A percentile compares a stretch with the other conserved stretches of the same genome.
phyloP scores from a whole-genome alignment of 108 stramenopile genomes.

The Discostella pseudostelligera region DNA sequence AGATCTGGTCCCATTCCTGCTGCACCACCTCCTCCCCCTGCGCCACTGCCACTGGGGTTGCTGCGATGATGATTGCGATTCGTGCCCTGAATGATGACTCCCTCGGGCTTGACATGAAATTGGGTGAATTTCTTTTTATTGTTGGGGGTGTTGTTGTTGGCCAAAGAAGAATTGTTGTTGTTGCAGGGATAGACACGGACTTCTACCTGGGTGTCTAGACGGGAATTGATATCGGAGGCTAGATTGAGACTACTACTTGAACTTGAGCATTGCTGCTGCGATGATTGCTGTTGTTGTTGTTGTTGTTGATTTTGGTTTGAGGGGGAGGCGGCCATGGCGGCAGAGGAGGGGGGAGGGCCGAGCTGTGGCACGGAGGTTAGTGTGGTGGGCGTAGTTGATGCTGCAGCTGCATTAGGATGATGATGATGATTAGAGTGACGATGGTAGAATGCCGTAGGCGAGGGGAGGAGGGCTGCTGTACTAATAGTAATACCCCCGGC shows the following conservation, averaged over 20 bases:
- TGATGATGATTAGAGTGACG: too few relatives aligned
- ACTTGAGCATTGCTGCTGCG: too few relatives aligned
- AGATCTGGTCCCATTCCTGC: constrained; percentile 47
- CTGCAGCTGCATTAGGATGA: too few relatives aligned
- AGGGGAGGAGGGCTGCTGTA: too few relatives aligned
- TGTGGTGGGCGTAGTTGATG: too few relatives aligned
- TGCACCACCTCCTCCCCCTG: not conserved
- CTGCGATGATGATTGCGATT: constrained; percentile 46
- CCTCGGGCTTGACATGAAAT: constrained; percentile 86
- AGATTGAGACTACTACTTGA: constrained; percentile 89
- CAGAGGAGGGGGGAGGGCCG: not conserved
- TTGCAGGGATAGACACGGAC: constrained; percentile 88
- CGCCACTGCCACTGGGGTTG: too few relatives aligned
- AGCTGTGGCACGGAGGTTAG: too few relatives aligned
- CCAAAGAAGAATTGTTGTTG: constrained; percentile 76
- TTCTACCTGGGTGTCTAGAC: constrained; percentile 85
- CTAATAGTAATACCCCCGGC: too few relatives aligned
- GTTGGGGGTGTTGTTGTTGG: constrained; percentile 34
- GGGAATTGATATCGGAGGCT: constrained; percentile 75
- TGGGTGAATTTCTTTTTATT: constrained; percentile 79
- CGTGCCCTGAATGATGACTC: constrained; percentile 84
- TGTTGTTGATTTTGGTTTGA: not conserved
- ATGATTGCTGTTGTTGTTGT: not conserved
- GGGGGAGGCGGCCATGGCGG: constrained; percentile 8
- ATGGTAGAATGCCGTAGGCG: too few relatives aligned